Evolutionary conservation across 1,284 basidiomycete genomes (phyloP).

Genomic region (Ganoderma leucocontextum): DNA sequence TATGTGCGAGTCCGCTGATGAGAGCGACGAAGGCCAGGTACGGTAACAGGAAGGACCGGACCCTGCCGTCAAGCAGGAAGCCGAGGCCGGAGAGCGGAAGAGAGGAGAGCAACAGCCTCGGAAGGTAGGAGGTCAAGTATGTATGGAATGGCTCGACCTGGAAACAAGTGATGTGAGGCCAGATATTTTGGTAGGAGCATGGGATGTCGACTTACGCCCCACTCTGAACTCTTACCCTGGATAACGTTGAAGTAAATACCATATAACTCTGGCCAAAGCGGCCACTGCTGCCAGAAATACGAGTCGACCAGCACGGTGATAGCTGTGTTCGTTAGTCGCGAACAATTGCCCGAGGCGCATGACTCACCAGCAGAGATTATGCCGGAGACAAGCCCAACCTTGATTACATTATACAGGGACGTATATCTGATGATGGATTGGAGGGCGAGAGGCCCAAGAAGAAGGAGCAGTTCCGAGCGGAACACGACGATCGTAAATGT

Average conservation of each 20-base stretch:
- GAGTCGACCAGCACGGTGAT: slow-evolving; percentile 80
- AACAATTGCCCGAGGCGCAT: neutral
- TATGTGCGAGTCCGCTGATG: slow-evolving; percentile 85
- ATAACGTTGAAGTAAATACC: slow-evolving; percentile 89
- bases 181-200: neutral
- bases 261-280: slow-evolving; percentile 89
- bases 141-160: slow-evolving; percentile 77
- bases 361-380: slow-evolving; percentile 65
- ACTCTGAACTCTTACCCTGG: slow-evolving; percentile 87
- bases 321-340: slow-evolving; percentile 48
- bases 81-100: slow-evolving; percentile 72
- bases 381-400: slow-evolving; percentile 62
- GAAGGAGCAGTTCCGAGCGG: slow-evolving; percentile 80
- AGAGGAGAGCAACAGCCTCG: slow-evolving; percentile 79
- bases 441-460: slow-evolving; percentile 71
- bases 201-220: slow-evolving; percentile 76
- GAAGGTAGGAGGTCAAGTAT: slow-evolving; percentile 79
- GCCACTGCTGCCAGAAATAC: slow-evolving; percentile 80
- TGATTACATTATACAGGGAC: slow-evolving; percentile 55
- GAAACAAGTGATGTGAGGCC: slow-evolving; percentile 7
- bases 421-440: slow-evolving; percentile 60
- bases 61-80: slow-evolving; percentile 52
- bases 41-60: slow-evolving; percentile 61
- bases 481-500: slow-evolving; percentile 79
- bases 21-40: slow-evolving; percentile 64